Base-by-base conservation (phyloP, 805 yeast species). In the Kodamaea kaohsiungensis region DNA sequence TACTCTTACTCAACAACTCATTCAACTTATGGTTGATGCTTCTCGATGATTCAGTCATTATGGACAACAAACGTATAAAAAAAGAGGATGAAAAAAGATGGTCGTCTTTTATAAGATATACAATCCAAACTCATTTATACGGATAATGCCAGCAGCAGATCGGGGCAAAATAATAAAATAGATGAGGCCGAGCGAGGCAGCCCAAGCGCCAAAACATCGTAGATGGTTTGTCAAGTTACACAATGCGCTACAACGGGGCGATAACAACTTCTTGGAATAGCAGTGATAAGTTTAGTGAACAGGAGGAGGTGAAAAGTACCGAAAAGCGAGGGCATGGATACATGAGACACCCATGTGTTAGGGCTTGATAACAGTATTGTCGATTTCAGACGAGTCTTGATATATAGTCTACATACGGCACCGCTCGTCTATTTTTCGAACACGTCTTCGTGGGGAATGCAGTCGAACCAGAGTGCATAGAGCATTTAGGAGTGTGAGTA, bases 1-100 rank as follows among this genome's bases (percentile, higher is more conserved):
- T 60, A 68, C 69, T 64, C 54, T 73, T 76, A 57, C 75, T 67
- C 60, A 75, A 63, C 53, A 75, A 62, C 59, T 75, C 80, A 58
- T 75, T 76, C 57, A 76, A 72, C 59, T 71, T 72, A 56, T 74
- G 79, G 58, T 76, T 76, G 55, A 76, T 76, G 2, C 75, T 67
- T 57, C 80, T 62, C 8, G 79, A 74, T 3, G 76, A 64, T 48
- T 75, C 78, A 17, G 74, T 51, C 77, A 73, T 73, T n/a, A 46
- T 46, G 45, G 45, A 40, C 45, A 40, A 40, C 45, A 40, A 40
- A 17, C 45, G 13, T 9, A 9, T 30, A 40, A 40, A 40, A 40
- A 38, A 40, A 40, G 19, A 5, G 17, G 45, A 16, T 40, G 45
- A 40, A 40, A 40, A 40, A 40, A 40, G 45, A 12, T 17, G 25